Percentiles rank a stretch among this genome's conserved stretches.
phyloP scores from a whole-genome alignment of 2,329 filamentous ascomycete species.

The Leptographium lundbergii region DNA sequence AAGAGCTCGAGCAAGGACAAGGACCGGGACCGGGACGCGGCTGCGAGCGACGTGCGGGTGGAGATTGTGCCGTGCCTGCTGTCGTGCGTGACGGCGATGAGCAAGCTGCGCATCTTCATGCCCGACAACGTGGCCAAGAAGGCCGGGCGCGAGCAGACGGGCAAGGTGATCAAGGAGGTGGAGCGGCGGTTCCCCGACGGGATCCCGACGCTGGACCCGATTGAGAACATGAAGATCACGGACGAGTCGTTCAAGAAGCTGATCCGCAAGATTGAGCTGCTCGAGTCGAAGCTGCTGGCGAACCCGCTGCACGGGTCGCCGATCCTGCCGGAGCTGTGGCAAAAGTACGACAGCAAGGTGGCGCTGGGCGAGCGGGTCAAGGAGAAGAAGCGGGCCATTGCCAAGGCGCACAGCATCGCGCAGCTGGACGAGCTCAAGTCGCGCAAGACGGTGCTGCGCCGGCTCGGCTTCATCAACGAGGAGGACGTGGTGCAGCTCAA shows the following conservation, averaged over 20 bases:
- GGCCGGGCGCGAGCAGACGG: slow-evolving; percentile 53
- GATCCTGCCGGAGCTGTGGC: slow-evolving; percentile 69
- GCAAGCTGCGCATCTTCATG: slow-evolving; percentile 71
- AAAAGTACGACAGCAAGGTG: slow-evolving; percentile 75
- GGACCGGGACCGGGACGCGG: background rate
- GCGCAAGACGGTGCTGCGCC: slow-evolving; percentile 85
- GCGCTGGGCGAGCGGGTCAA: slow-evolving; percentile 69
- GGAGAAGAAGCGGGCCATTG: slow-evolving; percentile 74
- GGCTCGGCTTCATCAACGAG: slow-evolving; percentile 92
- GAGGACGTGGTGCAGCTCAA: slow-evolving; percentile 92
- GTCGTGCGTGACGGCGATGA: slow-evolving; percentile 72
- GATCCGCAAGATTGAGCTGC: slow-evolving; percentile 87
- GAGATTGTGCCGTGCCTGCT: slow-evolving; percentile 80
- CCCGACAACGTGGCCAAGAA: slow-evolving; percentile 60
- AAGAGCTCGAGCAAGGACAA: background rate
- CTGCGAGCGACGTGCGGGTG: slow-evolving; percentile 34
- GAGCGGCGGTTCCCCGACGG: slow-evolving; percentile 85
- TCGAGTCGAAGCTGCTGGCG: slow-evolving; percentile 77
- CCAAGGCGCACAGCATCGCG: slow-evolving; percentile 72
- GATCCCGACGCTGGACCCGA: slow-evolving; percentile 74
- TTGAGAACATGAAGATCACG: slow-evolving; percentile 90
- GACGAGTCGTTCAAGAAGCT: slow-evolving; percentile 92
- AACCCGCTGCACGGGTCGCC: slow-evolving; percentile 90
- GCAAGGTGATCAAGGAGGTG: slow-evolving; percentile 64
- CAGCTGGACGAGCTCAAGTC: slow-evolving; percentile 95